These are phyloP conservation scores for Venustampulla echinocandica DNA, from an alignment of 495 filamentous ascomycete species.

Conservation along the genomic window DNA sequence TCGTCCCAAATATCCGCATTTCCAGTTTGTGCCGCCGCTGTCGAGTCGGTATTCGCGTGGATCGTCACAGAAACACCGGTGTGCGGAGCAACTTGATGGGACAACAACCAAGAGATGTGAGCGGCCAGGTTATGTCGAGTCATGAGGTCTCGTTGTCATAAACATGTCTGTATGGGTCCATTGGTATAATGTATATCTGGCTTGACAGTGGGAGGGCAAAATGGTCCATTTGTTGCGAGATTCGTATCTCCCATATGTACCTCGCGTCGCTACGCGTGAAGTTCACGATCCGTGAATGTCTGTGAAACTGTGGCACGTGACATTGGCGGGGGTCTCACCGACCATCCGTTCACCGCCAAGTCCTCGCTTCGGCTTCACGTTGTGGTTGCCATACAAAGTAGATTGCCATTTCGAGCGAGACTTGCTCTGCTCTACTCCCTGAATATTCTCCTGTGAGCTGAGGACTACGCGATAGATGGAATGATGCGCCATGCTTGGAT, in stretches of 20 bases:
- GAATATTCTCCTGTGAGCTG: no score
- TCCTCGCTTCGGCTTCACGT: no score
- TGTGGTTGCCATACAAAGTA: no score
- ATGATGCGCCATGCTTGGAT: no score
- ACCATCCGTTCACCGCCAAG: no score
- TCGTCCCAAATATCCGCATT: slow-evolving; percentile 8
- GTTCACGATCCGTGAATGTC: no score
- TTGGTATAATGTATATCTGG: slow-evolving; percentile 11
- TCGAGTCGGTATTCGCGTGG: background rate
- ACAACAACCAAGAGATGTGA: slow-evolving; percentile 52
- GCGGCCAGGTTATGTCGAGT: slow-evolving; percentile 54
- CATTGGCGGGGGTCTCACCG: no score
- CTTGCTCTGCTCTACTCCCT: no score
- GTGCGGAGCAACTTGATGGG: slow-evolving; percentile 29
- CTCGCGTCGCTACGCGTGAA: background rate
- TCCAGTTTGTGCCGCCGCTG: slow-evolving; percentile 1
- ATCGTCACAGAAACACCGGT: slow-evolving; percentile 5
- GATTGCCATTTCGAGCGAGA: no score
- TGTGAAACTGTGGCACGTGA: no score
- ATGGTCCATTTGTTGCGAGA: slow-evolving; percentile 3
- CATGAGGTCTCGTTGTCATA: slow-evolving; percentile 36
- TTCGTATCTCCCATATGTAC: background rate
- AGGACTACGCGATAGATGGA: no score
- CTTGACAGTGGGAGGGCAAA: background rate
- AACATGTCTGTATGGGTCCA: slow-evolving; percentile 8